A percentile compares a stretch with the other conserved stretches of the same genome.
Conservation (phyloP, 768 basidiomycete species). For the Tricholomella constricta region DNA sequence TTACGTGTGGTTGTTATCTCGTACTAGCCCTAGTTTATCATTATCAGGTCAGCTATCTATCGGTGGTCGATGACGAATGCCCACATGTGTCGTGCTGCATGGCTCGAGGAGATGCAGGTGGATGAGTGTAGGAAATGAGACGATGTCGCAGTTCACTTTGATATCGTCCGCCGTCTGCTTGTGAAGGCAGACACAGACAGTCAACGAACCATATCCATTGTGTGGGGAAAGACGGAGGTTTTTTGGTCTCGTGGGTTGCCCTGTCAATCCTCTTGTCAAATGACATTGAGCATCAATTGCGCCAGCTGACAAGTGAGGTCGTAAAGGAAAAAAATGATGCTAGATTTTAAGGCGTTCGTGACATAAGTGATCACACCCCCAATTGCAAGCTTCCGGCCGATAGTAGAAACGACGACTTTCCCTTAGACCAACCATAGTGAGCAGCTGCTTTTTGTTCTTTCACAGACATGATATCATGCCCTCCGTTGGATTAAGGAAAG, state of each 20-base stretch:
- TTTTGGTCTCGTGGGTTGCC: neutral
- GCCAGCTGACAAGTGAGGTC: neutral
- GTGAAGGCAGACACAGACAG: neutral
- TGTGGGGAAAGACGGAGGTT: neutral
- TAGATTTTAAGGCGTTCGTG: too few relatives aligned
- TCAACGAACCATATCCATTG: neutral
- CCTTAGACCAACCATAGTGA: too few relatives aligned
- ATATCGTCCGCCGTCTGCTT: neutral
- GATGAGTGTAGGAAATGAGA: too few relatives aligned
- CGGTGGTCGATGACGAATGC: neutral
- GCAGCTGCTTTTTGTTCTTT: too few relatives aligned
- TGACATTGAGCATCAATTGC: neutral
- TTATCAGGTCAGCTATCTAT: too few relatives aligned
- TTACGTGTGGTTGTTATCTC: conserved; percentile 2
- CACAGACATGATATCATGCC: too few relatives aligned
- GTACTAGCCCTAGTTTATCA: neutral
- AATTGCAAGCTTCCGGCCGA: too few relatives aligned
- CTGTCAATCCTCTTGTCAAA: too few relatives aligned
- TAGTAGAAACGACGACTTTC: too few relatives aligned
- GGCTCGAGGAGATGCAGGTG: too few relatives aligned
- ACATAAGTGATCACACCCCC: too few relatives aligned
- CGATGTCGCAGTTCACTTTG: neutral
- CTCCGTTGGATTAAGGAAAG: neutral
- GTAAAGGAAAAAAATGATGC: too few relatives aligned
- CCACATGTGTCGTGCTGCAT: neutral